A percentile compares a stretch with the other conserved stretches of the same genome.
phyloP scores from a whole-genome alignment of 495 filamentous ascomycete genomes.

The Chaetomidium leptoderma region DNA sequence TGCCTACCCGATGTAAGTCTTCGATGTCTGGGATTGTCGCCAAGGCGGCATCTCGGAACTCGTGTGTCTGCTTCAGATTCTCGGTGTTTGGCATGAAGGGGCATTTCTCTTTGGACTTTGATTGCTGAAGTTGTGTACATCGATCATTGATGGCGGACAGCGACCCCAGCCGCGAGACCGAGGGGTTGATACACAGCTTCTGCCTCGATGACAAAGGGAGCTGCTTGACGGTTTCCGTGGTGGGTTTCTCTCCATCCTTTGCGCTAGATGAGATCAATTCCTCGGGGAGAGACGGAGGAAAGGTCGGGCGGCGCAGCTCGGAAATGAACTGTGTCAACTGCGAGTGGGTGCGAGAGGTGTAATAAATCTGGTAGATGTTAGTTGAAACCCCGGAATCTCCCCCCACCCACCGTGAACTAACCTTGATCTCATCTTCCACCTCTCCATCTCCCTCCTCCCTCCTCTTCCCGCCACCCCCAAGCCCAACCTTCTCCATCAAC shows the following conservation, averaged over 20 bases:
- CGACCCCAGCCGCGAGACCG: slow-evolving; percentile 65
- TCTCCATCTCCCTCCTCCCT: slow-evolving; percentile 45
- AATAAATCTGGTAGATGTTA: slow-evolving; percentile 60
- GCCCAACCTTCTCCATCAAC: slow-evolving; percentile 56
- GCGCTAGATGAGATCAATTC: slow-evolving; percentile 21
- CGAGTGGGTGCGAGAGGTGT: slow-evolving; percentile 92
- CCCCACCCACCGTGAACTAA: slow-evolving; percentile 27
- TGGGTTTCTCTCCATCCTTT: slow-evolving; percentile 27
- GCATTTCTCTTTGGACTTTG: slow-evolving; percentile 67
- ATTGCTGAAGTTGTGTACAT: slow-evolving; percentile 87
- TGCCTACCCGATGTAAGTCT: slow-evolving; percentile 75
- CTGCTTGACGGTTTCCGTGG: slow-evolving; percentile 71
- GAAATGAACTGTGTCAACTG: slow-evolving; percentile 91
- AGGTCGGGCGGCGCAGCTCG: slow-evolving; percentile 75
- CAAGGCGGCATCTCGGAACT: slow-evolving; percentile 84
- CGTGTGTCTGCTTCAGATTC: slow-evolving; percentile 62
- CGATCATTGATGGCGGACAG: slow-evolving; percentile 87
- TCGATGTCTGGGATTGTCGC: slow-evolving; percentile 91
- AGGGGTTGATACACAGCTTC: slow-evolving; percentile 87
- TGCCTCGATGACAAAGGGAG: slow-evolving; percentile 85
- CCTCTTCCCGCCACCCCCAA: slow-evolving; percentile 41
- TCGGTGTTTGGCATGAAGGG: slow-evolving; percentile 73
- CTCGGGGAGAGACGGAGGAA: slow-evolving; percentile 56
- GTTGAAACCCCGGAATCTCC: too few relatives aligned
- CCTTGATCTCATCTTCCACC: slow-evolving; percentile 60